Evolutionary conservation across 306 rosid genomes (phyloP), one percentile per base, ranked within the genome.

Genomic region (Phaseolus lunatus): DNA sequence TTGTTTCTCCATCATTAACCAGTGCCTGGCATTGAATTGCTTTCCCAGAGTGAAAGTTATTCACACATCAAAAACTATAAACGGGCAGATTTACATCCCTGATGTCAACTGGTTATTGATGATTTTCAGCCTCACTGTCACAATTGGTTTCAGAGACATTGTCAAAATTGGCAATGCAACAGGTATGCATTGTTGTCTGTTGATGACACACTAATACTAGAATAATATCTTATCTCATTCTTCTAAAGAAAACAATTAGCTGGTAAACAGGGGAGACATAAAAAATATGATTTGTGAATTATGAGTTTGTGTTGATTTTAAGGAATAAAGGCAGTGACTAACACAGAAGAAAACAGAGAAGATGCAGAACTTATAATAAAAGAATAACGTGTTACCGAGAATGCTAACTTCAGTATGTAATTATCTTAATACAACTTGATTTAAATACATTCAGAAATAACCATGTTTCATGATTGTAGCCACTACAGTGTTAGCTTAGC

Each of bases 1-100:
- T 0, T 75, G 94, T 50, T 94, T 94, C 84, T 94, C 98, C 66
- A 81, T 91, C 77, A 83, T 91, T 69, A 90, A 92, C 76, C 98
- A 91, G 84, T 92, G 97, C 74, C 80, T 87, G 43, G 92, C 98
- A 54, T 85, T 94, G 7, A 89, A 90, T 73, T 94, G 98, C 80
- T 94, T 94, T 67, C 98, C 98, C 3, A 85, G 98, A 82, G 98
- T 92, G 3, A 90, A 94, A 91, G 94, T 94, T 45, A 82, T 94
- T 82, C 97, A 94, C 84, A 91, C 98, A 57, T 94, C 98, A 44
- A 90, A 84, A 81, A 86, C 66, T 16, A 90, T 82, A 74, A 80
- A 83, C 35, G 93, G 97, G 16, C 98, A 92, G 84, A 88, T 94
- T 63, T 94, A 94, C 81, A 90, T 94, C 79, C 97, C 98, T 0